Evolutionary conservation across 306 rosid species (phyloP), one percentile per base, ranked within the genome.

Genomic region (Crotalaria pallida): DNA sequence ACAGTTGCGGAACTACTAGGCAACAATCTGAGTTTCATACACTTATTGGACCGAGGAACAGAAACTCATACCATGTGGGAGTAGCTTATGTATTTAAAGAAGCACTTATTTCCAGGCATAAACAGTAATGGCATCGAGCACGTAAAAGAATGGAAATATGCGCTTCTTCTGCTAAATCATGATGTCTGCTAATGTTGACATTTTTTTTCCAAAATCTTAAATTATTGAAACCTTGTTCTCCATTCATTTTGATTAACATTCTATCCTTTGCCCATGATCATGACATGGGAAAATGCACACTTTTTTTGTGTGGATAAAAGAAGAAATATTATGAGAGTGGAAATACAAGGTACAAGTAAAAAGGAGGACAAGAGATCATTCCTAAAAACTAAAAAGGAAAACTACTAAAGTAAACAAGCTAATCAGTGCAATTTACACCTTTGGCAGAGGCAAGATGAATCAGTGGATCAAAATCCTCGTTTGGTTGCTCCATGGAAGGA

Each of bases 391-490:
- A 7, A 44, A 33, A 74, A 41, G 68, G 47, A 61, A 63, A 75
- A 50, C 75, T 49, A n/a, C 58, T 17, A 43, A 49, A 65, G 7
- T 61, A 26, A 9, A 63, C 22, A 63, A 63, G 12, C 73, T 67
- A 47, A 48, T 57, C 23, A 47, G 29, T 68, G 24, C 60, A 67
- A 51, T 72, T 58, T 69, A 53, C 43, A 47, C 29, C 26, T 73
- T 77, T 62, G 65, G 80, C 87, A 93, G 98, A 88, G 82, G 79
- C 76, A 78, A 53, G 78, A 75, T 43, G 96, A 78, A 45, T 70
- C 94, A 34, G 49, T 49, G 56, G 82, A 79, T 33, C 84, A 34
- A 74, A 78, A 83, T 62, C 50, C 79, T 50, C 82, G 1, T 50
- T 70, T 80, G 10, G 81, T 48, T 58, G 87, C 59, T 53, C 74